These are phyloP conservation scores for Aegilops umbellulata DNA, from an alignment of 176 grass and related monocot species.

Conservation along the genomic window DNA sequence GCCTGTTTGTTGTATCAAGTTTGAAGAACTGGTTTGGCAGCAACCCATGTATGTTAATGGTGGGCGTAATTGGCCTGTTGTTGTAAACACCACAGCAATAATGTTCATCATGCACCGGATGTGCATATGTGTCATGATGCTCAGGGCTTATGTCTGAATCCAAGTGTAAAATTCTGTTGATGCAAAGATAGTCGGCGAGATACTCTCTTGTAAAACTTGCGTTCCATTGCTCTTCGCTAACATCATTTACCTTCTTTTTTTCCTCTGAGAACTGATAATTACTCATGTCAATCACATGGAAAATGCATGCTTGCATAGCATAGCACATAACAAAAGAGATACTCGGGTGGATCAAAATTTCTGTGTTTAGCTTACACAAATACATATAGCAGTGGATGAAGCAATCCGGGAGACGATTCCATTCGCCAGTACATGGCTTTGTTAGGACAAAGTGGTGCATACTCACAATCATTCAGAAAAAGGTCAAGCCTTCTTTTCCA, in stretches of 20 bases:
- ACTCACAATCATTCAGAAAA: conserved; percentile 34
- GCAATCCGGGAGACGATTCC: neutral
- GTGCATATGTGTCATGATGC: conserved; percentile 7
- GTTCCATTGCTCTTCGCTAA: neutral
- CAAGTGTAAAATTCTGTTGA: conserved; percentile 41
- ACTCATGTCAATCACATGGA: neutral
- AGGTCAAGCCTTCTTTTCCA: neutral
- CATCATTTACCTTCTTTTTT: neutral
- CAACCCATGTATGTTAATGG: neutral
- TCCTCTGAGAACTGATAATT: neutral
- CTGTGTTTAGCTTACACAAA: neutral
- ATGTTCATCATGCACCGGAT: neutral
- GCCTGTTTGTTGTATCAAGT: conserved; percentile 8
- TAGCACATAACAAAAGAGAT: neutral
- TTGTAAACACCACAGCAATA: conserved; percentile 26
- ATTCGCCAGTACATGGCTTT: neutral
- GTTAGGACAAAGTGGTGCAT: neutral
- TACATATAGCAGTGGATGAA: neutral
- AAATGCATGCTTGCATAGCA: neutral
- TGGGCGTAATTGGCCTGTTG: conserved; percentile 13
- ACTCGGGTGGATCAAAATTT: neutral
- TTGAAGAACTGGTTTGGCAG: conserved; percentile 16
- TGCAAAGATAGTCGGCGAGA: conserved; percentile 14
- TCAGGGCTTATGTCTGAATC: conserved; percentile 14
- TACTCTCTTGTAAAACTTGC: neutral